Conservation (phyloP, 306 rosid species). For the Carpinus viminea region DNA sequence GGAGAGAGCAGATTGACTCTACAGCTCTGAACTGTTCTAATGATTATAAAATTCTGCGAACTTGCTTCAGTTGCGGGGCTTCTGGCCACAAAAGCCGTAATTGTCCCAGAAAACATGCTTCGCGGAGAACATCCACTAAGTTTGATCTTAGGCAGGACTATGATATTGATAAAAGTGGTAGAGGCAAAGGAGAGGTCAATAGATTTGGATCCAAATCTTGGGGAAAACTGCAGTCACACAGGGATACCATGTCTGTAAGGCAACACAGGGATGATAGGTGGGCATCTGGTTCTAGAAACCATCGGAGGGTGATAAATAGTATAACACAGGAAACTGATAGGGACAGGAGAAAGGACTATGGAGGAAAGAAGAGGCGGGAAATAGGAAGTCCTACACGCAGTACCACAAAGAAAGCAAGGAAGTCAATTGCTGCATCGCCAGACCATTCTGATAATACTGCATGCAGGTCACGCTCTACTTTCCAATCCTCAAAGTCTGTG, state of each 20-base stretch:
- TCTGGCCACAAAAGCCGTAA: slow-evolving; percentile 53
- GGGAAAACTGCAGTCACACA: slow-evolving; percentile 30
- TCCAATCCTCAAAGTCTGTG: slow-evolving; percentile 42
- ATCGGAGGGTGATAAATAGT: slow-evolving; percentile 10
- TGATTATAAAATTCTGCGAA: slow-evolving; percentile 23
- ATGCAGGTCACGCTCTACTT: slow-evolving; percentile 38
- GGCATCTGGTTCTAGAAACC: slow-evolving; percentile 31
- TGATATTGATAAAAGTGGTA: slow-evolving; percentile 17
- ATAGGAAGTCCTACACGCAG: slow-evolving; percentile 32
- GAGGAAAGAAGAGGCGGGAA: slow-evolving; percentile 47
- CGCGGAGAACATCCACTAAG: slow-evolving; percentile 28
- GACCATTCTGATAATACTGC: slow-evolving; percentile 33
- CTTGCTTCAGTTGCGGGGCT: slow-evolving; percentile 57
- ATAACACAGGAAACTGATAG: slow-evolving; percentile 29
- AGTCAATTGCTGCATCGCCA: slow-evolving; percentile 32
- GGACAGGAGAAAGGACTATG: slow-evolving; percentile 25
- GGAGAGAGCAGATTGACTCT: slow-evolving; percentile 25
- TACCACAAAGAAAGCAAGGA: slow-evolving; percentile 38
- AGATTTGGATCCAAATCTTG: slow-evolving; percentile 36
- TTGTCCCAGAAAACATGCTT: slow-evolving; percentile 44
- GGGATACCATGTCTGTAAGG: slow-evolving; percentile 30
- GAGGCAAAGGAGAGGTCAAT: slow-evolving; percentile 27
- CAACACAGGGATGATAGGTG: slow-evolving; percentile 30
- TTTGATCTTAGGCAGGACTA: slow-evolving; percentile 27
- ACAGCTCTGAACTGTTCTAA: slow-evolving; percentile 26